These are phyloP conservation scores for Claviceps lovelessii DNA, from an alignment of 2,329 filamentous ascomycete species.

Conservation along the genomic window DNA sequence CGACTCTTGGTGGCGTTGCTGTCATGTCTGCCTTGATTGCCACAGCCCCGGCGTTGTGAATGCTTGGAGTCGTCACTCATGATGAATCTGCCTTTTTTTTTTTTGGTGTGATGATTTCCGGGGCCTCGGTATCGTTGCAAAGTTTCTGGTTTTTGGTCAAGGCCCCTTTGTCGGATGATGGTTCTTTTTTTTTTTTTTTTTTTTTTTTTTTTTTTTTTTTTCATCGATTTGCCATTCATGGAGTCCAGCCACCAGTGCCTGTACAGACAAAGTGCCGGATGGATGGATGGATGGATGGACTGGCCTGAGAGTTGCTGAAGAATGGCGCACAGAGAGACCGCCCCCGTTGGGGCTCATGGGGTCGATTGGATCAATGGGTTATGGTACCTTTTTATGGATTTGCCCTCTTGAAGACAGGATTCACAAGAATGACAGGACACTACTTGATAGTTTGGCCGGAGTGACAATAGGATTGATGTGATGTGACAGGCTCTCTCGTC, in stretches of 20 bases:
- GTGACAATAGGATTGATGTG: background rate
- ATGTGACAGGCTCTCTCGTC: background rate
- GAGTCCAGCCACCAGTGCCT: background rate
- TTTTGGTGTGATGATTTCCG: background rate
- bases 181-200: background rate
- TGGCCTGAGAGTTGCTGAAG: background rate
- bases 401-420: no score
- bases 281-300: background rate
- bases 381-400: background rate
- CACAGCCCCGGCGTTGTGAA: conserved; percentile 19
- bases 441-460: background rate
- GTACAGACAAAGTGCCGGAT: background rate
- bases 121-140: background rate
- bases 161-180: background rate
- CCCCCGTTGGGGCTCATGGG: background rate
- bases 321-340: background rate
- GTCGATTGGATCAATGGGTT: background rate
- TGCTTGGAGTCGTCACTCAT: background rate
- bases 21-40: conserved; percentile 26
- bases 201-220: background rate
- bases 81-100: background rate
- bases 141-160: background rate
- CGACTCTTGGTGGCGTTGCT: conserved; percentile 23
- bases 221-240: background rate
- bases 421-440: no score